Base-by-base conservation (phyloP, 345 rosid species). In the Rhodamnia rubescens region DNA sequence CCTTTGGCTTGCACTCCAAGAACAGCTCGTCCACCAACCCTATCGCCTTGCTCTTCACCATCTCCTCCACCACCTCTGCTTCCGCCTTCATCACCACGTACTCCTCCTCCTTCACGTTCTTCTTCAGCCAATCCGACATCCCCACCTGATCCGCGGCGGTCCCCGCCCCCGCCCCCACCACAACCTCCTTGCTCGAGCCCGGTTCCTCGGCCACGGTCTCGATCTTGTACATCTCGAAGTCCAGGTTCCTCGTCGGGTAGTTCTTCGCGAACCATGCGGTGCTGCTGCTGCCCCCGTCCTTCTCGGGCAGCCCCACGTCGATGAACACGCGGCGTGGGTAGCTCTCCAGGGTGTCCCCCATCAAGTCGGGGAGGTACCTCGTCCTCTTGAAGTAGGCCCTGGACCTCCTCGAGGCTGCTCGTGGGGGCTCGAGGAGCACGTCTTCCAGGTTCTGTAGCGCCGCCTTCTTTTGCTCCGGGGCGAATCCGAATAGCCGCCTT, bases 1-100 rank as follows among this genome's bases (percentile, higher is more conserved):
- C 90, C 82, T 87, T 87, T 53, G 95, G 96, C 90, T 90, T 95
- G 90, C 96, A 95, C 64, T 94, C 98, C 95, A 95, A 89, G 93
- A 93, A 95, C 64, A 94, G 93, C 90, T 95, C 98, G 84, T 95
- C 98, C 50, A 95, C 95, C 85, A 95, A 84, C 81, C 89, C 87
- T 21, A 92, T 90, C 22, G 93, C 90, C 85, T 88, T 89, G 86
- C 90, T 93, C 87, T 86, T 94, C 93, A 93, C 87, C 92, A 94
- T 90, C 85, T 93, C 98, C 81, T 93, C 96, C 84, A 94, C 96
- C 24, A 90, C 90, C 84, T 95, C 96, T 1, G 95, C 95, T 84
- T 95, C 93, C 14, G 98, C 97, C 85, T 95, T 95, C 96, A 92
- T 93, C 92, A 96, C 98, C 85, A 94, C 95, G 64, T 90, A 95